Base-by-base conservation (phyloP, 106 monocot species). In the Phalaenopsis aphrodite region DNA sequence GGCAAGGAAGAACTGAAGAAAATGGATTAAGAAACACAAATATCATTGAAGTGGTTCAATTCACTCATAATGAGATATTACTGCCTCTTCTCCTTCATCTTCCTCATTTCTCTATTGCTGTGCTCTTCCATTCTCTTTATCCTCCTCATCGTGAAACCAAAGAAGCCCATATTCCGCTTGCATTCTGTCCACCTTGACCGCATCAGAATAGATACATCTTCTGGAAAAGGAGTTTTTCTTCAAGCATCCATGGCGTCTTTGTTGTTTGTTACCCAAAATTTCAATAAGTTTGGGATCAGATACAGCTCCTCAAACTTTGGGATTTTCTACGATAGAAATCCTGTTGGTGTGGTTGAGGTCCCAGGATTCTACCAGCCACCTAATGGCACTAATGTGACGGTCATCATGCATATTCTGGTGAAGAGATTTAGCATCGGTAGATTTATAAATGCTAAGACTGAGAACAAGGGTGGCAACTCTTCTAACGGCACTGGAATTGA, bases 311-410 rank as follows among this genome's bases (percentile, higher is more conserved):
- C 89, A 14, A 84, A 78, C 75, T 84, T 92, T 5, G 82, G 42
- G 3, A 41, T 92, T 18, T 9, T 83, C 5, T 84, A 67, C 41
- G 80, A 80, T 76, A 42, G n/a, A n/a, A 48, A 61, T 42, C 76
- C 75, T 8, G 79, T 89, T 3, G 92, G 86, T 2, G 55, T 81
- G 11, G 74, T 92, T 21, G 71, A 82, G 38, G 79, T 92, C 5
- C 89, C 92, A 8, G 64, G 21, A 47, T 92, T 92, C 75, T 92
- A 87, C 76, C 92, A 92, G 82, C 92, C 92, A 0, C 86, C 87
- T 0, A 39, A 78, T 2, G 81, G 87, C 48, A 15, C 41, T 55
- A 89, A 89, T 56, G 78, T 88, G 17, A 86, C 79, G 3, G 79
- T 88, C 23, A 30, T 58, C 6, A 83, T 89, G 86, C 84, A 88